These are phyloP conservation scores for Trametes cinnabarina DNA, from an alignment of 768 basidiomycete genomes.

Conservation along the genomic window DNA sequence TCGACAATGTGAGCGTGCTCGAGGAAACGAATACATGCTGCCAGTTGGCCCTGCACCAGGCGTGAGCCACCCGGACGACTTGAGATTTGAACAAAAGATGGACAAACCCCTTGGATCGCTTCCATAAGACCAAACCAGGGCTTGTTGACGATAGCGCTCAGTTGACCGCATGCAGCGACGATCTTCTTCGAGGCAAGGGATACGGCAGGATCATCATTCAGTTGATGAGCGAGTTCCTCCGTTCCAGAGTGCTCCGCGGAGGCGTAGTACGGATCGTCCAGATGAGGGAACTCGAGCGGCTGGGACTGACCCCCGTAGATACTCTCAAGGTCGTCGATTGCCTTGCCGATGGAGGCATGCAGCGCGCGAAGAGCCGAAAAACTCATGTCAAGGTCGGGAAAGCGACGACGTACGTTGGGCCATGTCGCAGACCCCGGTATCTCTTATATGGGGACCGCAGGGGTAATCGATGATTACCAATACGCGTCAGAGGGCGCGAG, in stretches of 20 bases:
- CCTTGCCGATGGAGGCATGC: slow-evolving; percentile 62
- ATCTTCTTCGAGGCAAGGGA: not conserved
- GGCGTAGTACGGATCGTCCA: slow-evolving; percentile 4
- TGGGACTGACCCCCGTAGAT: slow-evolving; percentile 34
- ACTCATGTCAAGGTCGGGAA: slow-evolving; percentile 41
- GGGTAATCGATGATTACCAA: too few relatives aligned
- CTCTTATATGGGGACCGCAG: not conserved
- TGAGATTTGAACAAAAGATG: too few relatives aligned
- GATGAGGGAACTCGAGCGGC: not conserved
- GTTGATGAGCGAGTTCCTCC: not conserved
- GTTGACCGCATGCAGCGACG: slow-evolving; percentile 9
- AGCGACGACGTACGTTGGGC: not conserved
- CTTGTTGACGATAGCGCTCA: not conserved
- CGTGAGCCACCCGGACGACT: too few relatives aligned
- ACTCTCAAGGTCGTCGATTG: slow-evolving; percentile 63
- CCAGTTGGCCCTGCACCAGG: too few relatives aligned
- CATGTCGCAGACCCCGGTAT: not conserved
- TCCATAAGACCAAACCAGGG: slow-evolving; percentile 2
- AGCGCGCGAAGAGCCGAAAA: slow-evolving; percentile 61
- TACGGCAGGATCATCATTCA: not conserved
- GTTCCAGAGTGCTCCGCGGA: not conserved
- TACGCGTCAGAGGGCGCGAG: not conserved
- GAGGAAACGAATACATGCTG: too few relatives aligned
- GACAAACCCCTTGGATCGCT: slow-evolving; percentile 25
- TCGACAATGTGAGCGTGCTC: too few relatives aligned